A percentile compares a stretch with the other conserved stretches of the same genome.
Conservation (phyloP, 345 rosid genomes). For the Pistacia integerrima region DNA sequence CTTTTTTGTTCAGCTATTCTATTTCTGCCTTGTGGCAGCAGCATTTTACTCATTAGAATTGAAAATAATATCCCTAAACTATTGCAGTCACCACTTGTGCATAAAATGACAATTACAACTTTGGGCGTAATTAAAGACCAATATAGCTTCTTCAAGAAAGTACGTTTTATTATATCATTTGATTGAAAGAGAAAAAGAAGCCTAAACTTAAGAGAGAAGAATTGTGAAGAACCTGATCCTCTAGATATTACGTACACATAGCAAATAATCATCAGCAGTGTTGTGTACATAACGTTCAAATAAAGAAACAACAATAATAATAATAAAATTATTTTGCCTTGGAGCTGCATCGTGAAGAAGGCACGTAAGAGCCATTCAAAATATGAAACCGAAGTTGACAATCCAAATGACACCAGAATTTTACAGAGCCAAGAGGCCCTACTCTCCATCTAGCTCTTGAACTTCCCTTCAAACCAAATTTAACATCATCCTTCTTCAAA, state of each 20-base stretch:
- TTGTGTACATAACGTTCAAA: constrained; percentile 1
- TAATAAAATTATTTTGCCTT: constrained; percentile 43
- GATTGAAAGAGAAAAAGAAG: too few species aligned
- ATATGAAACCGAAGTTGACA: constrained; percentile 67
- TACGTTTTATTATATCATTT: too few species aligned
- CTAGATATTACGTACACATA: not conserved
- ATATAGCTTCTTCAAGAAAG: too few species aligned
- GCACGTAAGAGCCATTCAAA: constrained; percentile 37
- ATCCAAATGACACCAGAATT: constrained; percentile 49
- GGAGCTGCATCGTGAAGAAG: constrained; percentile 59
- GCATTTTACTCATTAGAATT: too few species aligned
- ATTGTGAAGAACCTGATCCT: too few species aligned
- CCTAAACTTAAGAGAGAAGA: too few species aligned
- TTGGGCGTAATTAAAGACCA: too few species aligned
- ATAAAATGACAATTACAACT: too few species aligned
- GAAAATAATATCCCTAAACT: too few species aligned
- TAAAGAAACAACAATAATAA: not conserved
- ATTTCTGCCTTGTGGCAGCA: too few species aligned
- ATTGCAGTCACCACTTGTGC: too few species aligned
- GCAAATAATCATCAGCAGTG: not conserved
- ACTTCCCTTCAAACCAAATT: constrained; percentile 65
- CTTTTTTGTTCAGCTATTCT: too few species aligned
- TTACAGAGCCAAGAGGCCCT: constrained; percentile 64
- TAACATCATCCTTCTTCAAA: constrained; percentile 50
- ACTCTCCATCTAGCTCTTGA: constrained; percentile 71